Evolutionary conservation across 1,284 basidiomycete genomes (phyloP), one percentile per base, ranked within the genome.

Genomic region (Acaromyces ingoldii): DNA sequence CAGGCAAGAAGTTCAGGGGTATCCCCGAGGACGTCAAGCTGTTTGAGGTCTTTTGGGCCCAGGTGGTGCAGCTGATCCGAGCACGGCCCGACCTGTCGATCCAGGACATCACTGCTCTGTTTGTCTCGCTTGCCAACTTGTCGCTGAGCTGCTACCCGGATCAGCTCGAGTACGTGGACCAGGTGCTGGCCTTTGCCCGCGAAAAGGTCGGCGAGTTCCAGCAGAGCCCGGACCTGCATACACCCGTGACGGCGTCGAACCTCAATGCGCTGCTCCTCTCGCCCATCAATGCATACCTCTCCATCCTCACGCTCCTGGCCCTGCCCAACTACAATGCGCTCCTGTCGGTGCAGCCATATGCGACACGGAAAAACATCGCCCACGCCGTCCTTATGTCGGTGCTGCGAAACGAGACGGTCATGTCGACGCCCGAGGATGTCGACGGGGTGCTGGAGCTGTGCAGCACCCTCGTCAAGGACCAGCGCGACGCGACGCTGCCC

Each of bases 31-130:
- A 73, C 43, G 69, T 74, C 24, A 65, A 60, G 28, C 66, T 74
- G 24, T 74, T 74, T 52, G 72, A 74, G 47, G 71, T 74, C 9
- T 74, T 74, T 29, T 74, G 72, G 72, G 69, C 67, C 53, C 72
- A 74, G 52, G 67, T 74, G 24, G 67, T 73, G 11, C 58, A 67
- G 51, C 67, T 74, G 19, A 72, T 74, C 56, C 63, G 60, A 6
- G 72, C 72, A 17, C 58, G 72, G n/a, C 69, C 72, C 3, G 72
- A 74, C 30, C 59, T 74, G n/a, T 70, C 71, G 2, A 60, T 69
- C 30, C 61, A 70, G 42, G 72, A 74, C 47, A 69, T 64, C 29
- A 68, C 72, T 11, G 70, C 69, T 4, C 51, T 74, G 44, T 57
- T 74, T 17, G 67, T 73, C 31, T 66, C 71, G 28, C 62, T 74